Conservation (phyloP, 106 monocot genomes). For the Dendrobium chrysotoxum region DNA sequence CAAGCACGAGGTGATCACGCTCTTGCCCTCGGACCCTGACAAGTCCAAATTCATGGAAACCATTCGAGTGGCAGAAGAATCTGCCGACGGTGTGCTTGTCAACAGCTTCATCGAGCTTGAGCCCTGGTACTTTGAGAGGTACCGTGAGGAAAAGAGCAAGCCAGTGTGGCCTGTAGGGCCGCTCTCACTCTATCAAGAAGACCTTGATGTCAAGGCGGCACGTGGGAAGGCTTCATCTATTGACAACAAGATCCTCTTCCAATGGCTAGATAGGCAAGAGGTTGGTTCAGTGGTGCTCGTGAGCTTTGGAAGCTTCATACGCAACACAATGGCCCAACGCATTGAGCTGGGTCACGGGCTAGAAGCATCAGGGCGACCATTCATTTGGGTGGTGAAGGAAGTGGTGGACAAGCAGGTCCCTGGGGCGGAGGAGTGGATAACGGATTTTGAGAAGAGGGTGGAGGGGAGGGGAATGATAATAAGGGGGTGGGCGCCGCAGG, state of each 20-base stretch:
- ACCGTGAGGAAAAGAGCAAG: slow-evolving; percentile 2
- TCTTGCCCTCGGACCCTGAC: background rate
- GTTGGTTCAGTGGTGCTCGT: background rate
- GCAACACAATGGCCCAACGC: background rate
- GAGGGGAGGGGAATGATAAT: slow-evolving; percentile 1
- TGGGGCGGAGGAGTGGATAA: background rate
- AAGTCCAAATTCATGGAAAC: background rate
- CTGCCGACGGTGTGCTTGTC: slow-evolving; percentile 23
- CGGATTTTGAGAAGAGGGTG: background rate
- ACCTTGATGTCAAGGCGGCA: background rate
- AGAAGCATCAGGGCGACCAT: background rate
- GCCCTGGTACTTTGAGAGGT: slow-evolving; percentile 18
- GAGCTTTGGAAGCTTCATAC: background rate
- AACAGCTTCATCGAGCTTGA: slow-evolving; percentile 51
- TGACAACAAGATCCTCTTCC: background rate
- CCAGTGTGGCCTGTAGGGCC: background rate
- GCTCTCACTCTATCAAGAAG: background rate
- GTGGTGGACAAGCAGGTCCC: no score
- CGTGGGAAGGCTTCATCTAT: background rate
- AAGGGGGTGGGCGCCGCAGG: slow-evolving; percentile 6
- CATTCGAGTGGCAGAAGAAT: background rate
- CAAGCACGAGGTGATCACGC: slow-evolving; percentile 8
- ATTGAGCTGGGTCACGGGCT: background rate
- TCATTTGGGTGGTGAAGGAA: slow-evolving; percentile 9
- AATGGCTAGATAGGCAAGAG: background rate